A percentile compares a stretch with the other conserved stretches of the same genome.
These are phyloP conservation scores for Colletotrichum eremochloae DNA, from an alignment of 2,329 filamentous ascomycete species.

Conservation along the genomic window DNA sequence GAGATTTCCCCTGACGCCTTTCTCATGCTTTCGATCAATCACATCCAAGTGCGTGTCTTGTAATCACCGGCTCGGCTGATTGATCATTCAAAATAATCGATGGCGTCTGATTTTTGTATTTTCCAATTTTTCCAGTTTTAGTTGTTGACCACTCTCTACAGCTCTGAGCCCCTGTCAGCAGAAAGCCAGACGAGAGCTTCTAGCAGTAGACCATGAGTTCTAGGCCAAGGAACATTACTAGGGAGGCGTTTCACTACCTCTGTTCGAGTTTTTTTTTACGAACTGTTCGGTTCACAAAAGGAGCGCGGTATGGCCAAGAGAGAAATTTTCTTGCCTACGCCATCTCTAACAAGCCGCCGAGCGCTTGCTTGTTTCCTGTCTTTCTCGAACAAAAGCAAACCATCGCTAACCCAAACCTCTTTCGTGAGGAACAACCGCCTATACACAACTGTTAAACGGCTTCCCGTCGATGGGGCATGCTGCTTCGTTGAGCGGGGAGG, in stretches of 20 bases:
- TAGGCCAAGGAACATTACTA: too few species aligned
- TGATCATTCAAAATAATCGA: not conserved
- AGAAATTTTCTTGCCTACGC: too few species aligned
- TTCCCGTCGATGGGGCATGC: accelerated
- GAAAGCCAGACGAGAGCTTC: not conserved
- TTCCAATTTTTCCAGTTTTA: too few species aligned
- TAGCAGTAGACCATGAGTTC: not conserved
- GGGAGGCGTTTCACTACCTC: too few species aligned
- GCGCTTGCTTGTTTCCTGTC: too few species aligned
- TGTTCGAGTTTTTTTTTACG: too few species aligned
- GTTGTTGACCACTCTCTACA: not conserved
- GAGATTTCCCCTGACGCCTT: not conserved
- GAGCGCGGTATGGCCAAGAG: too few species aligned
- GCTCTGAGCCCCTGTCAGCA: not conserved
- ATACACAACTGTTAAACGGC: accelerated
- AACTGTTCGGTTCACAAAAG: too few species aligned
- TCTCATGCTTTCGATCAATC: not conserved
- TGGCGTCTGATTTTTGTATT: not conserved
- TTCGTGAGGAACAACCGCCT: not conserved
- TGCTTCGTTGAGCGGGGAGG: not conserved
- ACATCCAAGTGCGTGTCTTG: not conserved
- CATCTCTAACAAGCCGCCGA: too few species aligned
- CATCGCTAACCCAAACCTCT: not conserved
- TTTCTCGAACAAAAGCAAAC: not conserved
- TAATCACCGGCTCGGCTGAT: too few species aligned